These are phyloP conservation scores for Mrakia blollopis DNA, from an alignment of 768 basidiomycete species.

Conservation along the genomic window DNA sequence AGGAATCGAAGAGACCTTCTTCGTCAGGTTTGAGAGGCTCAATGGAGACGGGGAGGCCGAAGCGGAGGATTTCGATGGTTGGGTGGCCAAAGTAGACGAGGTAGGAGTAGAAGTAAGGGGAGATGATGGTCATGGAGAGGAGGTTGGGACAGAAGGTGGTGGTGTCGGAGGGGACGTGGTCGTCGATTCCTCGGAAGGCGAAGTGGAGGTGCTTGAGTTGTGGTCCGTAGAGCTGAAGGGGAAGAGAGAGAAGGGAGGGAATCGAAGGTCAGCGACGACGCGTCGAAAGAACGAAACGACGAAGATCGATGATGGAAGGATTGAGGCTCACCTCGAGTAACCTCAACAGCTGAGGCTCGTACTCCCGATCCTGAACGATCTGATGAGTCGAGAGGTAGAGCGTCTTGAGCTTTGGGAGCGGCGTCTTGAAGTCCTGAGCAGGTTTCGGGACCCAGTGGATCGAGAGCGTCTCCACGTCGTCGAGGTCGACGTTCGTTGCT, in stretches of 20 bases:
- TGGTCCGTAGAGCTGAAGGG: background rate
- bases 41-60: constrained; percentile 2
- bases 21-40: background rate
- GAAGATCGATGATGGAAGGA: too few species aligned
- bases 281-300: background rate
- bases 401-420: constrained; percentile 12
- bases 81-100: constrained; percentile 13
- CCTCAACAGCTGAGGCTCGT: constrained; percentile 13
- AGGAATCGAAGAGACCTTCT: constrained; percentile 6
- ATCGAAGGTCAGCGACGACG: background rate
- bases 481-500: constrained; percentile 8
- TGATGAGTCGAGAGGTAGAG: constrained; percentile 3
- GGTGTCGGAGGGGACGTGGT: constrained; percentile 7
- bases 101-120: constrained; percentile 9
- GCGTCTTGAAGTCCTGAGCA: constrained; percentile 12
- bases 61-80: background rate
- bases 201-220: constrained; percentile 8
- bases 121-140: constrained; percentile 2
- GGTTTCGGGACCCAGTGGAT: constrained; percentile 13
- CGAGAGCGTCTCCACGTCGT: constrained; percentile 9
- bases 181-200: background rate
- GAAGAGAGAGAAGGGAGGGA: too few species aligned
- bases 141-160: constrained; percentile 3
- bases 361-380: background rate
- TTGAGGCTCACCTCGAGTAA: background rate